A percentile compares a stretch with the other conserved stretches of the same genome.
Conservation (phyloP, 1,284 basidiomycete genomes). For the Ceratobasidium sp. region DNA sequence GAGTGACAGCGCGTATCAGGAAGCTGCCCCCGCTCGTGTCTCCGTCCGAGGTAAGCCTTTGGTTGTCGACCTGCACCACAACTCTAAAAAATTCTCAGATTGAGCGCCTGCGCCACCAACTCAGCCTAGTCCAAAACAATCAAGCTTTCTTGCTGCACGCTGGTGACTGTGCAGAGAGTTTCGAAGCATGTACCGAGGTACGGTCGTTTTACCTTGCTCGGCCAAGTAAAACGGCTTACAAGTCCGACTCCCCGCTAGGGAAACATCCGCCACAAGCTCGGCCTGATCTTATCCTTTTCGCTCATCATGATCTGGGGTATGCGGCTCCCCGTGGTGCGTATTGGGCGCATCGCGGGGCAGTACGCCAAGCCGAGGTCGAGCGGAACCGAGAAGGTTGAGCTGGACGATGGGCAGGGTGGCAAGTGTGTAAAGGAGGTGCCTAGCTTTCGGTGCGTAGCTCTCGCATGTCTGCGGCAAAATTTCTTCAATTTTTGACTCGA, state of each 20-base stretch:
- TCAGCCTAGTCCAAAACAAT: slow-evolving; percentile 83
- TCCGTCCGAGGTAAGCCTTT: slow-evolving; percentile 78
- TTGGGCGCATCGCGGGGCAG: slow-evolving; percentile 94
- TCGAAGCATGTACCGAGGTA: slow-evolving; percentile 90
- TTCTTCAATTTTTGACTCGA: background rate
- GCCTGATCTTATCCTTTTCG: slow-evolving; percentile 94
- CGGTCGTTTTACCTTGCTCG: slow-evolving; percentile 52
- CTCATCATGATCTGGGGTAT: slow-evolving; percentile 95
- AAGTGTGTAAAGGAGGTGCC: slow-evolving; percentile 64
- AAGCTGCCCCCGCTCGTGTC: slow-evolving; percentile 89
- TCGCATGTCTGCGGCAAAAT: background rate
- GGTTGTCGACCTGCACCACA: background rate
- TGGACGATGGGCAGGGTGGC: slow-evolving; percentile 64
- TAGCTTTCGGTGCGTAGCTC: slow-evolving; percentile 76
- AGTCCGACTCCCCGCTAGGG: slow-evolving; percentile 64
- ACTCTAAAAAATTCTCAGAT: slow-evolving; percentile 66
- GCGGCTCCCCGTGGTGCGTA: slow-evolving; percentile 89
- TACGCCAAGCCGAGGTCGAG: slow-evolving; percentile 97
- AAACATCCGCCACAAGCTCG: slow-evolving; percentile 94
- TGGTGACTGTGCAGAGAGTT: slow-evolving; percentile 96
- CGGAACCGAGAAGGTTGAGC: slow-evolving; percentile 80
- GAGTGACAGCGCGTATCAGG: slow-evolving; percentile 81
- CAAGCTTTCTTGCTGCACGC: slow-evolving; percentile 96
- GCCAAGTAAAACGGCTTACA: background rate
- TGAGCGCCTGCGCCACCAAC: slow-evolving; percentile 84